phyloP scores from a whole-genome alignment of 2,329 filamentous ascomycete species.

The Beauveria scarabaeidicola region DNA sequence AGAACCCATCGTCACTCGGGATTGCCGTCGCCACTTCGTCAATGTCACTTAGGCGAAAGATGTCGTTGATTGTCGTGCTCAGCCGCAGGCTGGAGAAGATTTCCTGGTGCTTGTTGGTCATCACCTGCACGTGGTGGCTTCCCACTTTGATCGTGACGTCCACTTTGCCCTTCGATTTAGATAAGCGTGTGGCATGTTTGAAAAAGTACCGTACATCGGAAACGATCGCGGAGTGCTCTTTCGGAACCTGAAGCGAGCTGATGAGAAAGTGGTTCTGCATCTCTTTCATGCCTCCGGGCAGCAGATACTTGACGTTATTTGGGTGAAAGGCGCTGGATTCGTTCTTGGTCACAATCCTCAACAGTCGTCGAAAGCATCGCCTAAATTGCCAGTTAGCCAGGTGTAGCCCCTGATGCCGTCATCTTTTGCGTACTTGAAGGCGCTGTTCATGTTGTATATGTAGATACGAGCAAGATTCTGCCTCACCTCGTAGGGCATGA shows the following conservation, averaged over 20 bases:
- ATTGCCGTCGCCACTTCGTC: constrained; percentile 59
- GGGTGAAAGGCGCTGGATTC: constrained; percentile 54
- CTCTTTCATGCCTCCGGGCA: constrained; percentile 57
- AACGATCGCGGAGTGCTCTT: constrained; percentile 61
- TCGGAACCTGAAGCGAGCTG: constrained; percentile 57
- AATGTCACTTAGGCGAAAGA: constrained; percentile 58
- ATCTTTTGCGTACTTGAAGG: constrained; percentile 42
- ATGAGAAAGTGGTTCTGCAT: constrained; percentile 59
- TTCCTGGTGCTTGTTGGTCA: constrained; percentile 60
- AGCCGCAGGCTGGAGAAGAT: constrained; percentile 54
- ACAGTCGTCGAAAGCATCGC: constrained; percentile 56
- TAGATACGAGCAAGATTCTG: constrained; percentile 54
- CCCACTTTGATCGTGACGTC: constrained; percentile 62
- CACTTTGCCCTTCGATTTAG: constrained; percentile 61
- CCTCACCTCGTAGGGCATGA: constrained; percentile 54
- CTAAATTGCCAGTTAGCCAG: constrained; percentile 15
- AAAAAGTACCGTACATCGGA: constrained; percentile 59
- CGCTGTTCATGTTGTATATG: constrained; percentile 66
- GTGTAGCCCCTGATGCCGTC: not conserved
- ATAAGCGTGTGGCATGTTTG: constrained; percentile 55
- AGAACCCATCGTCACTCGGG: constrained; percentile 56
- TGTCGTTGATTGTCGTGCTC: constrained; percentile 59
- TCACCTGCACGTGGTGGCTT: constrained; percentile 61
- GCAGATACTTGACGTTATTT: constrained; percentile 55
- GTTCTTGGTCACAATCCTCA: constrained; percentile 53